Base-by-base conservation (phyloP, 2,329 filamentous ascomycete genomes). In the Paraphoma sp. region DNA sequence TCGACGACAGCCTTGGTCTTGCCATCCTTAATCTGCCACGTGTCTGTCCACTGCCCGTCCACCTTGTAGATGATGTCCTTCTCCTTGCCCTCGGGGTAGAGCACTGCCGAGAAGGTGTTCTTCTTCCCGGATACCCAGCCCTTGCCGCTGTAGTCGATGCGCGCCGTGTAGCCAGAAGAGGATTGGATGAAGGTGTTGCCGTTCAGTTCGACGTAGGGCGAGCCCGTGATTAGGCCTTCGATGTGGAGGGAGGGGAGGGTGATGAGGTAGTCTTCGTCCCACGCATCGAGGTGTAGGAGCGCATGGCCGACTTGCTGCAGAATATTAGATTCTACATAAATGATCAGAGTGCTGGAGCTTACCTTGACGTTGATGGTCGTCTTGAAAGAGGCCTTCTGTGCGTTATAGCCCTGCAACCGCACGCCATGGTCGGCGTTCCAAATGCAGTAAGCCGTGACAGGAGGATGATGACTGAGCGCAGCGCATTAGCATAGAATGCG, bases 111-210 rank as follows among this genome's bases (percentile, higher is more conserved):
- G 75, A 98, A 92, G 54, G 85, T 90, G 81, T 98, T 98, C 82
- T 97, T 97, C 84, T 96, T 96, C 64, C 94, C 95, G 45, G 90
- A 93, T 9, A 99, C 79, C 94, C 94, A 99, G 55, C 94, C 94
- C 75, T 92, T 94, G 70, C 94, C 93, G 59, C 87, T 90, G 81
- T 97, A 99, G 75, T 97, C 92, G 70, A 98, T 91, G 80, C 92
- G 93, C 62, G 92, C 86, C 4, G 92, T 90, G 80, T 89, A 97
- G 51, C 95, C 94, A 2, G 89, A 90, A 23, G 90, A 95, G 62
- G 92, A 95, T 53, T 88, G 86, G 69, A 99, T 97, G 79, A 90
- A 92, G 65, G 90, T 93, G 58, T 85, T 86, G 69, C 89, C 89
- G 72, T 97, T 92, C 43, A 98, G 85, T 78, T 99, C 95, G 63